Conservation (phyloP, 495 filamentous ascomycete genomes). For the Polyplosphaeria fusca region DNA sequence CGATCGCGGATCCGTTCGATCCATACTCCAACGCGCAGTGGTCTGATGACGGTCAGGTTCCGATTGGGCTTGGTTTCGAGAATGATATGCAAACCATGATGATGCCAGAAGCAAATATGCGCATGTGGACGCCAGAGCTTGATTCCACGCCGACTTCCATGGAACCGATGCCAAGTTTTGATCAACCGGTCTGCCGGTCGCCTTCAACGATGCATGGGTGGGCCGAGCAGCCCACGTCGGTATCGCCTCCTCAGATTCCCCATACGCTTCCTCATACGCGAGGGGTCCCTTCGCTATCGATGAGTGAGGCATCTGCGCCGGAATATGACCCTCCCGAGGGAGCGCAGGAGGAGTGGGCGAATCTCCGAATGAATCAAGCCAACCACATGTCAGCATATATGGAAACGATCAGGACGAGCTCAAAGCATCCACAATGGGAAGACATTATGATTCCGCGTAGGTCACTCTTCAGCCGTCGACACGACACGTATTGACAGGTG, state of each 20-base stretch:
- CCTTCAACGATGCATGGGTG: constrained; percentile 23
- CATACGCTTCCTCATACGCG: constrained; percentile 24
- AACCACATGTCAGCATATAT: constrained; percentile 7
- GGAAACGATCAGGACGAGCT: constrained; percentile 10
- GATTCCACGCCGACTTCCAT: constrained; percentile 11
- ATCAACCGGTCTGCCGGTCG: constrained; percentile 23
- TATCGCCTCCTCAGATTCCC: constrained; percentile 18
- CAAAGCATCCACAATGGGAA: constrained; percentile 14
- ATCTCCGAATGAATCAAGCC: constrained; percentile 20
- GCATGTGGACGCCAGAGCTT: constrained; percentile 17
- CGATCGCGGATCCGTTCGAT: constrained; percentile 21
- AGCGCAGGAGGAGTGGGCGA: constrained; percentile 26
- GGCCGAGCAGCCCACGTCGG: constrained; percentile 6
- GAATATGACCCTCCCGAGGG: constrained; percentile 19
- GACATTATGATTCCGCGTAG: constrained; percentile 11
- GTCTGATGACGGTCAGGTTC: constrained; percentile 20
- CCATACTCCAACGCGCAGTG: constrained; percentile 23
- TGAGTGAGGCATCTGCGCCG: constrained; percentile 24
- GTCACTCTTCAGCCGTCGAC: too few species aligned
- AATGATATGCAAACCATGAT: constrained; percentile 21
- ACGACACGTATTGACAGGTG: too few species aligned
- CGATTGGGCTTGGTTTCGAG: constrained; percentile 31
- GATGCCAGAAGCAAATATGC: constrained; percentile 5
- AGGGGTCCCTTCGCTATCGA: constrained; percentile 26
- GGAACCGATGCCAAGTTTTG: constrained; percentile 7